These are phyloP conservation scores for Prunus davidiana DNA, from an alignment of 306 rosid species.

Conservation along the genomic window DNA sequence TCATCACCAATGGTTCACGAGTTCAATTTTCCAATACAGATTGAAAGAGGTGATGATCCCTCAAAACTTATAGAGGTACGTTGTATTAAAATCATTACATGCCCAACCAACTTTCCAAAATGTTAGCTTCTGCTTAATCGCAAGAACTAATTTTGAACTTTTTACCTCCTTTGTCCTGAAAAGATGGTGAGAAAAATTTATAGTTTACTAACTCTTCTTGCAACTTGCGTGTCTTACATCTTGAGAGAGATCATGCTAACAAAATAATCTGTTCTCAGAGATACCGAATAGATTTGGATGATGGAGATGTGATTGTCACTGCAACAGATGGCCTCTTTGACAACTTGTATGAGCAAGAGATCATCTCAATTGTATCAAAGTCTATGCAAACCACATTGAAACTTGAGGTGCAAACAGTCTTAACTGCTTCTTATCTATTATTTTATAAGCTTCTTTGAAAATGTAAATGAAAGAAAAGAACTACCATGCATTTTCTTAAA, in stretches of 20 bases:
- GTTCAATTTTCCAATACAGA: constrained; percentile 56
- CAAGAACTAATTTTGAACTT: not conserved
- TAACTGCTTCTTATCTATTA: not conserved
- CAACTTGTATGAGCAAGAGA: constrained; percentile 78
- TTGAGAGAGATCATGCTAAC: not conserved
- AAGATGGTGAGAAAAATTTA: not conserved
- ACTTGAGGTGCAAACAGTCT: constrained; percentile 51
- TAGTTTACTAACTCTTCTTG: not conserved
- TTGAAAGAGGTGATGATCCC: constrained; percentile 51
- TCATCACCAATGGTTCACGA: constrained; percentile 62
- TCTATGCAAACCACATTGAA: constrained; percentile 42
- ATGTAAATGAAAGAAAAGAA: not conserved
- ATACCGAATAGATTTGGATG: constrained; percentile 45
- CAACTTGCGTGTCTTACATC: not conserved
- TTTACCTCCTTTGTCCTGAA: not conserved
- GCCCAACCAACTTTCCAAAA: not conserved
- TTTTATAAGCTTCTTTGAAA: constrained; percentile 8
- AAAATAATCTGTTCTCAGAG: constrained; percentile 8
- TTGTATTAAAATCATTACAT: not conserved
- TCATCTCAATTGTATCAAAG: constrained; percentile 43
- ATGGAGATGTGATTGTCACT: constrained; percentile 62
- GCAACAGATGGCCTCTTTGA: constrained; percentile 84
- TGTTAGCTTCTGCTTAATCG: not conserved
- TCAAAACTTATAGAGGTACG: constrained; percentile 55
- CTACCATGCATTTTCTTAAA: not conserved